These are phyloP conservation scores for Cryomyces minteri DNA, from an alignment of 495 filamentous ascomycete genomes.

Conservation along the genomic window DNA sequence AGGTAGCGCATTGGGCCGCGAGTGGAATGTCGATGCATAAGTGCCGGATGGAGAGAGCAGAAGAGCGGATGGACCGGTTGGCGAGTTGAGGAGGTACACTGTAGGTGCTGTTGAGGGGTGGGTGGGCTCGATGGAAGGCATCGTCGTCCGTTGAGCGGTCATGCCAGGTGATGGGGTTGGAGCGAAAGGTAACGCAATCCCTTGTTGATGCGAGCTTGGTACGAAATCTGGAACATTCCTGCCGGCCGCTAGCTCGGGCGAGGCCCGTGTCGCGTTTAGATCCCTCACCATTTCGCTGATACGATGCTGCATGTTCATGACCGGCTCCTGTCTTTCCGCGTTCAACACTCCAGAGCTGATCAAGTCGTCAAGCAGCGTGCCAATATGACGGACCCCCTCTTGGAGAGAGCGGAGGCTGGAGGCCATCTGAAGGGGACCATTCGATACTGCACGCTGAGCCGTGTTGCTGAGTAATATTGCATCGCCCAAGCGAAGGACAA, in stretches of 20 bases:
- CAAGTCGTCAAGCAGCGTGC: no score
- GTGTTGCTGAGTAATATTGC: no score
- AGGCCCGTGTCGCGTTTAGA: constrained; percentile 2
- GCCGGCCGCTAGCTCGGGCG: neutral
- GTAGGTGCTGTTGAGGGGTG: neutral
- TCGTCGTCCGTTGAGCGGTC: neutral
- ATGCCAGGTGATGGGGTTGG: neutral
- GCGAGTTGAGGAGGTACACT: constrained; percentile 13
- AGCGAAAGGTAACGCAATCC: neutral
- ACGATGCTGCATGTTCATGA: no score
- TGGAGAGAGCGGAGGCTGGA: no score
- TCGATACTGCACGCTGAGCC: no score
- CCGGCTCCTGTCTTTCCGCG: no score
- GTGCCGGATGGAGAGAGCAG: constrained; percentile 12
- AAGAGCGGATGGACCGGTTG: constrained; percentile 13
- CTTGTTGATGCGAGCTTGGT: neutral
- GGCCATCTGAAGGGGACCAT: no score
- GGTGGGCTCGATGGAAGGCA: neutral
- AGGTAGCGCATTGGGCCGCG: no score
- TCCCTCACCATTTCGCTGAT: no score
- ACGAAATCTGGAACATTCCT: neutral
- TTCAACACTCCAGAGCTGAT: no score
- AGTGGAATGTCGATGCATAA: neutral
- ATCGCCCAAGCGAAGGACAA: no score
- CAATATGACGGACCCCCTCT: no score